These are phyloP conservation scores for Gremmenia infestans DNA, from an alignment of 2,329 filamentous ascomycete genomes.

Conservation along the genomic window DNA sequence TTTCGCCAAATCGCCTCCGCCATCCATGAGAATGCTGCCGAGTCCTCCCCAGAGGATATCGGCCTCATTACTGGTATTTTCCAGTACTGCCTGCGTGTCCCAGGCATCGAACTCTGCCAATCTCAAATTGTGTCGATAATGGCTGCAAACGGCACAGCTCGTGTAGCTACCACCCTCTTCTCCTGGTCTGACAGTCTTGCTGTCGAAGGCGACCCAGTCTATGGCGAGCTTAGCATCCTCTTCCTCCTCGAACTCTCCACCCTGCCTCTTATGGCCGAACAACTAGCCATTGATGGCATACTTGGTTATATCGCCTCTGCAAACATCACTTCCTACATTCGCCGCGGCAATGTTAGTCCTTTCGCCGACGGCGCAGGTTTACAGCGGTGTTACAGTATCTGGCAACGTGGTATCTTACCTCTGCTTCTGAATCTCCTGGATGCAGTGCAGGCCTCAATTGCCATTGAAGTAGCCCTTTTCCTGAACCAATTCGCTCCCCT, in stretches of 20 bases:
- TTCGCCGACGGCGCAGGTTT: constrained; percentile 66
- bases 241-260: constrained; percentile 86
- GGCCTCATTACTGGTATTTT: constrained; percentile 82
- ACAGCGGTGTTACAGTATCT: constrained; percentile 79
- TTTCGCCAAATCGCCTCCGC: constrained; percentile 77
- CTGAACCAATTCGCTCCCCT: constrained; percentile 85
- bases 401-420: constrained; percentile 82
- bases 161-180: constrained; percentile 81
- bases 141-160: constrained; percentile 66
- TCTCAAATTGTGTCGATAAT: constrained; percentile 67
- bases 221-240: constrained; percentile 84
- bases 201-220: constrained; percentile 76
- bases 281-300: constrained; percentile 81
- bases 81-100: constrained; percentile 76
- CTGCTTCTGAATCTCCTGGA: constrained; percentile 83
- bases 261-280: constrained; percentile 76
- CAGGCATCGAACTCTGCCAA: constrained; percentile 67
- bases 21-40: constrained; percentile 68
- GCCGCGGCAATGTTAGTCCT: constrained; percentile 66
- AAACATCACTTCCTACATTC: constrained; percentile 72
- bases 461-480: constrained; percentile 79
- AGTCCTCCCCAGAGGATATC: constrained; percentile 72
- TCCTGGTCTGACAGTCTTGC: constrained; percentile 88
- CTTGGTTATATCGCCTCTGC: constrained; percentile 75
- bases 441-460: constrained; percentile 74